Evolutionary conservation across 2,329 filamentous ascomycete species (phyloP).

Genomic region (Huntiella abstrusa): DNA sequence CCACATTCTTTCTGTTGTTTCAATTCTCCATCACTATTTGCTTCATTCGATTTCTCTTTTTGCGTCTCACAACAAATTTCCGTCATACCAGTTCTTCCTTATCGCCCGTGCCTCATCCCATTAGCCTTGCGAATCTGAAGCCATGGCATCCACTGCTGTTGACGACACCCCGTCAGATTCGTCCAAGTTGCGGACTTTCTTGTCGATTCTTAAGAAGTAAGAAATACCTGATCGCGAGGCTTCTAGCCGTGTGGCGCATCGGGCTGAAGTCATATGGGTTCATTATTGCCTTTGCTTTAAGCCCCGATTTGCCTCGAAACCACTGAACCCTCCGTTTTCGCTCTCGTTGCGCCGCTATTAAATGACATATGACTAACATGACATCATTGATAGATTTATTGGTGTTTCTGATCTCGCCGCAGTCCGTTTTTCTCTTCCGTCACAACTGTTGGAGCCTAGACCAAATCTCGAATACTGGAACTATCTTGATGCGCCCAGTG

Average conservation of each 20-base stretch:
- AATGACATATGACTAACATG: neutral
- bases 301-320: too few relatives aligned
- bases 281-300: too few relatives aligned
- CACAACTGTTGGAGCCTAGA: constrained; percentile 85
- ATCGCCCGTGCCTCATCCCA: too few relatives aligned
- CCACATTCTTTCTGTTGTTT: neutral
- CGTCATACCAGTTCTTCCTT: neutral
- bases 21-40: neutral
- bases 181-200: constrained; percentile 9
- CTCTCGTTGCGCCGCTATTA: neutral
- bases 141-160: constrained; percentile 8
- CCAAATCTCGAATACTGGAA: constrained; percentile 99
- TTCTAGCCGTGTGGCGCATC: neutral
- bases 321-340: neutral
- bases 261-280: too few relatives aligned
- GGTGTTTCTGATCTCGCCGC: constrained; percentile 89
- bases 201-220: constrained; percentile 11
- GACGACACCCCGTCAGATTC: constrained; percentile 10
- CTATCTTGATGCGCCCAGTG: constrained; percentile 86
- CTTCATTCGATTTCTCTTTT: neutral
- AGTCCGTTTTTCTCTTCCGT: constrained; percentile 87
- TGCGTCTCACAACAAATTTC: neutral
- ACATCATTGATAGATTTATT: constrained; percentile 49
- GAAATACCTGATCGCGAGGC: neutral
- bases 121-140: neutral